Conservation (phyloP, 768 basidiomycete species). For the Russula olivacea region DNA sequence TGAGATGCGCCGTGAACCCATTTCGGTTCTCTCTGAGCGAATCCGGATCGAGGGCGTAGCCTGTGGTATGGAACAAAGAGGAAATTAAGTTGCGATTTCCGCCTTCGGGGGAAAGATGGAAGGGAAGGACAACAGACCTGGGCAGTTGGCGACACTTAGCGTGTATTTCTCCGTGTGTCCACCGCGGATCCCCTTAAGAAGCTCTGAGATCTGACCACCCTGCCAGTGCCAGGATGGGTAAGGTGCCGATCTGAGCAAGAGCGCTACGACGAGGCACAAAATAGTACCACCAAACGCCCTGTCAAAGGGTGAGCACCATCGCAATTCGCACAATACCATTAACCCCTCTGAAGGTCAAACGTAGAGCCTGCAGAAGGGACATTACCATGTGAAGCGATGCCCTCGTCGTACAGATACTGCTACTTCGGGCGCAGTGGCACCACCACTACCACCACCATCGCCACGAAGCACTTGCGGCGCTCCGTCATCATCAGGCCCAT, state of each 20-base stretch:
- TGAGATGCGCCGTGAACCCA: slow-evolving; percentile 51
- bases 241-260: slow-evolving; percentile 15
- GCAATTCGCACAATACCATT: background rate
- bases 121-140: slow-evolving; percentile 9
- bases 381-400: slow-evolving; percentile 5
- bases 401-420: background rate
- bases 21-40: slow-evolving; percentile 38
- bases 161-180: background rate
- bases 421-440: background rate
- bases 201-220: background rate
- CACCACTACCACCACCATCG: background rate
- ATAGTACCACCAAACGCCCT: slow-evolving; percentile 7
- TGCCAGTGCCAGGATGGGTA: slow-evolving; percentile 11
- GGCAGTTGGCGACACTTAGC: slow-evolving; percentile 23
- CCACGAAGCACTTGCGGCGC: slow-evolving; percentile 3
- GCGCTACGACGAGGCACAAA: background rate
- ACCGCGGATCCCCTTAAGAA: slow-evolving; percentile 15
- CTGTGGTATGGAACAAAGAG: slow-evolving; percentile 31
- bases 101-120: background rate
- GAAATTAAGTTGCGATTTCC: background rate
- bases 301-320: background rate
- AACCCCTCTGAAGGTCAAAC: background rate
- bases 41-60: slow-evolving; percentile 45
- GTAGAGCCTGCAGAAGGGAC: background rate
- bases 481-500: slow-evolving; percentile 1